A percentile compares a stretch with the other conserved stretches of the same genome.
phyloP scores from a whole-genome alignment of 805 yeast genomes.

The Clavispora vitiphila region DNA sequence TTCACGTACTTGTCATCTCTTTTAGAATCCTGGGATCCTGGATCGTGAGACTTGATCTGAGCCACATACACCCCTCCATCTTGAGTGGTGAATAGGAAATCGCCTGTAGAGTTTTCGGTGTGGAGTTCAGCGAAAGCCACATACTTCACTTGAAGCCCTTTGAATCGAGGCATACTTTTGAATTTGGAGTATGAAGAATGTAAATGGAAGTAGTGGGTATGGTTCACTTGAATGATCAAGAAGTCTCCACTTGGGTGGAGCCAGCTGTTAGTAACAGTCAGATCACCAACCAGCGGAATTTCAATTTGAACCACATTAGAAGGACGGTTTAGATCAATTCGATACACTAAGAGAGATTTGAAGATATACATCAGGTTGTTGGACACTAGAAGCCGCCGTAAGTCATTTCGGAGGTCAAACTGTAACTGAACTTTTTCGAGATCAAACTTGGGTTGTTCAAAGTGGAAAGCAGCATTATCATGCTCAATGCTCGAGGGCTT shows the following conservation, averaged over 20 bases:
- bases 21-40: constrained; percentile 21
- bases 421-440: constrained; percentile 38
- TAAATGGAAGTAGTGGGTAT: constrained; percentile 35
- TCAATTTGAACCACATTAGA: constrained; percentile 23
- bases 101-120: constrained; percentile 20
- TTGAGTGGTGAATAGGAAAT: constrained; percentile 24
- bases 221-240: constrained; percentile 25
- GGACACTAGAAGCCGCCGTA: constrained; percentile 24
- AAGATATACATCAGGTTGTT: constrained; percentile 33
- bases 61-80: constrained; percentile 28
- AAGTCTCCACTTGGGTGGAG: constrained; percentile 34
- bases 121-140: constrained; percentile 17
- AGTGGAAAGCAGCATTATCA: background rate
- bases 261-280: constrained; percentile 27
- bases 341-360: constrained; percentile 16
- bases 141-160: constrained; percentile 32
- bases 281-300: constrained; percentile 15
- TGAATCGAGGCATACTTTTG: constrained; percentile 42
- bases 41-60: constrained; percentile 25
- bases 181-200: constrained; percentile 37
- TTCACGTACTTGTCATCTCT: constrained; percentile 34
- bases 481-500: background rate
- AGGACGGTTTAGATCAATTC: constrained; percentile 34
- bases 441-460: constrained; percentile 21
- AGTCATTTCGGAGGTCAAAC: constrained; percentile 24